Evolutionary conservation across 1,284 basidiomycete species (phyloP).

Genomic region (Agroathelia rolfsii): DNA sequence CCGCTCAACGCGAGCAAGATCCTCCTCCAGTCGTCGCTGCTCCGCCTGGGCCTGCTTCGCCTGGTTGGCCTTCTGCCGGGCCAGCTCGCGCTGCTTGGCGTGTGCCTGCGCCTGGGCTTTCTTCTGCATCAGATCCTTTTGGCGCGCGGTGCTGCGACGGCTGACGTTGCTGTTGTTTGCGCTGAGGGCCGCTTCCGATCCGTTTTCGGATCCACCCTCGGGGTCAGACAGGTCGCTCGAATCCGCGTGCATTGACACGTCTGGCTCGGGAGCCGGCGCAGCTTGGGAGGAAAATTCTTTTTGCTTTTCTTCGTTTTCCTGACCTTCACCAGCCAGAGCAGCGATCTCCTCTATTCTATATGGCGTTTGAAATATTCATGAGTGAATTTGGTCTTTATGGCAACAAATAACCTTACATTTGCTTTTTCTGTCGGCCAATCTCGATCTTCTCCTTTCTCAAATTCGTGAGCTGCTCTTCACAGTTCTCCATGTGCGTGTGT

Average conservation of each 20-base stretch:
- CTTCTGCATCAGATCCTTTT: slow-evolving; percentile 43
- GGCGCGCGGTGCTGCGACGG: slow-evolving; percentile 33
- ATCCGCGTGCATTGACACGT: slow-evolving; percentile 48
- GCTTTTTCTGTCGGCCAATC: slow-evolving; percentile 80
- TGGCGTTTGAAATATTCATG: slow-evolving; percentile 10
- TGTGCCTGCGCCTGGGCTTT: slow-evolving; percentile 50
- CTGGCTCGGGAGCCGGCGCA: slow-evolving; percentile 47
- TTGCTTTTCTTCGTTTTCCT: slow-evolving; percentile 29
- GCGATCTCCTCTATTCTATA: slow-evolving; percentile 66
- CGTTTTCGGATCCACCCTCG: slow-evolving; percentile 41
- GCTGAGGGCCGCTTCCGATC: slow-evolving; percentile 36
- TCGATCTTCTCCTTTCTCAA: slow-evolving; percentile 92
- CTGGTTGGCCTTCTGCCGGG: slow-evolving; percentile 62
- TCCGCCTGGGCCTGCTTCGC: slow-evolving; percentile 66
- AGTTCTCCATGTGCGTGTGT: slow-evolving; percentile 83
- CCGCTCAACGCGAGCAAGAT: slow-evolving; percentile 70
- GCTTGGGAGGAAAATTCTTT: slow-evolving; percentile 22
- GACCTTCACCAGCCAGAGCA: slow-evolving; percentile 47
- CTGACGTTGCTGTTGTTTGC: too few relatives aligned
- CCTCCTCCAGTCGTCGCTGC: slow-evolving; percentile 77
- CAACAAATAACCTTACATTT: slow-evolving; percentile 49
- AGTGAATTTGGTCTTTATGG: slow-evolving; percentile 3
- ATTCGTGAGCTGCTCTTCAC: slow-evolving; percentile 83
- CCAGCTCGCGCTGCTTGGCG: slow-evolving; percentile 68
- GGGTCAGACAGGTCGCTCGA: slow-evolving; percentile 65